A percentile compares a stretch with the other conserved stretches of the same genome.
phyloP scores from a whole-genome alignment of 2,329 filamentous ascomycete species.

The Blumeria hordei region DNA sequence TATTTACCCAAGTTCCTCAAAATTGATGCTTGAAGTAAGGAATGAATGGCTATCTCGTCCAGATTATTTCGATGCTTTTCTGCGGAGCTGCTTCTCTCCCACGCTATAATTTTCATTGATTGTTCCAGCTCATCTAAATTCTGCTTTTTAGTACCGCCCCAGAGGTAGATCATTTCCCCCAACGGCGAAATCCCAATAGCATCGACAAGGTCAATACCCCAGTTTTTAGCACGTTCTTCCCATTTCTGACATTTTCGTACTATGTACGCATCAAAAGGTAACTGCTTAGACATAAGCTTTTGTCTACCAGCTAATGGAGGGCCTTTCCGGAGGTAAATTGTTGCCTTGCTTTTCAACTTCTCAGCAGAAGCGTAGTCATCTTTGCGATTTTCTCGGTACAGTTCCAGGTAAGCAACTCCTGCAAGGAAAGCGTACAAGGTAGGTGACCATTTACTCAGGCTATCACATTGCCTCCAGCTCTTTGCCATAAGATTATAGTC shows the following conservation, averaged over 20 bases:
- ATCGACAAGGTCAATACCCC: conserved; percentile 47
- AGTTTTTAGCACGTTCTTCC: conserved; percentile 49
- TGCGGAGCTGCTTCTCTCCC: conserved; percentile 27
- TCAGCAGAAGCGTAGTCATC: conserved; percentile 23
- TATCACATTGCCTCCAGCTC: conserved; percentile 49
- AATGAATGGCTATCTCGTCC: conserved; percentile 39
- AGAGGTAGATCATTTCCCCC: conserved; percentile 83
- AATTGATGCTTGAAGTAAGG: conserved; percentile 41
- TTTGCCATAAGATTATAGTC: conserved; percentile 50
- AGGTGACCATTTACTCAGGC: conserved; percentile 78
- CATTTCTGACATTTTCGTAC: conserved; percentile 69
- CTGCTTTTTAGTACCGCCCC: conserved; percentile 79
- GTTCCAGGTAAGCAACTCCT: conserved; percentile 52
- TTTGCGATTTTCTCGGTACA: conserved; percentile 41
- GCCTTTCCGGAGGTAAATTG: conserved; percentile 45
- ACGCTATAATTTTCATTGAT: conserved; percentile 38
- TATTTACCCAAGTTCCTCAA: conserved; percentile 36
- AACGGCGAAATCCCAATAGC: conserved; percentile 59
- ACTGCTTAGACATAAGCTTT: conserved; percentile 65
- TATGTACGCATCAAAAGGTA: conserved; percentile 77
- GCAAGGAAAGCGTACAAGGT: conserved; percentile 77
- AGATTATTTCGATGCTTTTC: conserved; percentile 26
- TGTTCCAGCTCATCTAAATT: conserved; percentile 33
- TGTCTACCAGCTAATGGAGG: conserved; percentile 61
- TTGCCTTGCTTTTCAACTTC: conserved; percentile 36